These are phyloP conservation scores for Cladophialophora bantiana DNA, from an alignment of 2,329 filamentous ascomycete genomes.

Conservation along the genomic window DNA sequence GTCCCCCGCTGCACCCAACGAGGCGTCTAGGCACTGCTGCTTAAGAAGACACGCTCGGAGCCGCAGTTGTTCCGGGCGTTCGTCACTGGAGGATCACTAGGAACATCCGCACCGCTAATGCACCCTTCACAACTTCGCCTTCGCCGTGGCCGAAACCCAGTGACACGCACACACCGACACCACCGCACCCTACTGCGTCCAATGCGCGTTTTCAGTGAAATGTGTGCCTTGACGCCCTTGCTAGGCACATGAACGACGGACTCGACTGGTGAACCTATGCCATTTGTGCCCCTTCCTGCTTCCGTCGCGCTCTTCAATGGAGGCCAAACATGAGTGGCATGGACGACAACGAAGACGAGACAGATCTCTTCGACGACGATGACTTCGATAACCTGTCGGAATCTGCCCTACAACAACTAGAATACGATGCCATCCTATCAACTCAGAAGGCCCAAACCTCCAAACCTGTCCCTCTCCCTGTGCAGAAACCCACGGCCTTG, in stretches of 20 bases:
- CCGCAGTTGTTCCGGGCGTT: slow-evolving; percentile 8
- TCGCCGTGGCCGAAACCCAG: not conserved
- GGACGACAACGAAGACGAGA: slow-evolving; percentile 56
- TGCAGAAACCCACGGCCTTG: slow-evolving; percentile 14
- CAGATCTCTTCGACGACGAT: slow-evolving; percentile 53
- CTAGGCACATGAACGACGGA: not conserved
- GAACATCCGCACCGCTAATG: slow-evolving; percentile 15
- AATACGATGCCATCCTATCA: slow-evolving; percentile 54
- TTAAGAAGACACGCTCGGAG: slow-evolving; percentile 4
- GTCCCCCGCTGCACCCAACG: not conserved
- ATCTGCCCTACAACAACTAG: slow-evolving; percentile 52
- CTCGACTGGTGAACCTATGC: slow-evolving; percentile 1
- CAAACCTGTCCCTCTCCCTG: slow-evolving; percentile 11
- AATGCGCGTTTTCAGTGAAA: not conserved
- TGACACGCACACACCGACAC: not conserved
- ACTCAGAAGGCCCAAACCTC: slow-evolving; percentile 45
- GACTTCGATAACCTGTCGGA: slow-evolving; percentile 54
- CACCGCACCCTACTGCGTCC: not conserved
- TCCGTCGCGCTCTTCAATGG: slow-evolving; percentile 29
- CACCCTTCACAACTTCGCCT: slow-evolving; percentile 13
- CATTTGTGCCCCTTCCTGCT: not conserved
- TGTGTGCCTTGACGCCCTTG: not conserved
- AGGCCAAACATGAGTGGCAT: slow-evolving; percentile 48
- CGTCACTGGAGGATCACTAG: not conserved
- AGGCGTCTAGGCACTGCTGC: not conserved